Evolutionary conservation across 2,329 filamentous ascomycete genomes (phyloP).

Genomic region (Aspergillus tamarii): DNA sequence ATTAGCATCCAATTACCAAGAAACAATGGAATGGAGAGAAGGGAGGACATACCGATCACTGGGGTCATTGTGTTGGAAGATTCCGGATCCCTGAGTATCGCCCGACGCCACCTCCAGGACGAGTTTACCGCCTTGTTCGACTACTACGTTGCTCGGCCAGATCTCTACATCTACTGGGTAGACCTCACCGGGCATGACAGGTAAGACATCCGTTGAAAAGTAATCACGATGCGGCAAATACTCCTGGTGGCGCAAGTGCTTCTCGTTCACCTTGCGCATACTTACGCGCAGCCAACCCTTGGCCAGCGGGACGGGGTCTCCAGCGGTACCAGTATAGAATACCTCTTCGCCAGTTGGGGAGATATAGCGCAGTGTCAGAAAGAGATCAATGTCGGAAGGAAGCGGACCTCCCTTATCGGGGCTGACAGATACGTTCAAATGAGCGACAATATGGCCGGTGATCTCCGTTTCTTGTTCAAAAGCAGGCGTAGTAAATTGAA

Average conservation of each 20-base stretch:
- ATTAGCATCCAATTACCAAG: conserved; percentile 2
- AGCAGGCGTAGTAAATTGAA: conserved; percentile 61
- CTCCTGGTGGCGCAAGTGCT: conserved; percentile 48
- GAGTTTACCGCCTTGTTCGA: conserved; percentile 36
- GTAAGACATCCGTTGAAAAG: conserved; percentile 50
- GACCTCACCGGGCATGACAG: conserved; percentile 54
- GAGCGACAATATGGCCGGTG: conserved; percentile 68
- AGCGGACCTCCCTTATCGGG: conserved; percentile 42
- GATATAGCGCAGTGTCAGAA: conserved; percentile 59
- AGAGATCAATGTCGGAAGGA: conserved; percentile 57
- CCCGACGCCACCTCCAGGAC: conserved; percentile 41
- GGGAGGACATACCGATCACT: conserved; percentile 31
- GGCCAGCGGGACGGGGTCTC: conserved; percentile 57
- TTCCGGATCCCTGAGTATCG: conserved; percentile 56
- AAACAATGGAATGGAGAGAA: background rate
- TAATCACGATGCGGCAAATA: conserved; percentile 57
- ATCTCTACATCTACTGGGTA: conserved; percentile 55
- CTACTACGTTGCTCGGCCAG: conserved; percentile 44
- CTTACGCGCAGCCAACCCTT: conserved; percentile 61
- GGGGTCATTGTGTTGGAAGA: conserved; percentile 52
- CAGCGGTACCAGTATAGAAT: conserved; percentile 59
- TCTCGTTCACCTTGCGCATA: conserved; percentile 51
- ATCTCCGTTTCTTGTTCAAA: conserved; percentile 70
- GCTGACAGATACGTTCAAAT: conserved; percentile 63
- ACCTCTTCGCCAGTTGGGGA: conserved; percentile 54